Evolutionary conservation across 2,329 filamentous ascomycete genomes (phyloP).

Genomic region (Saccharata proteae): DNA sequence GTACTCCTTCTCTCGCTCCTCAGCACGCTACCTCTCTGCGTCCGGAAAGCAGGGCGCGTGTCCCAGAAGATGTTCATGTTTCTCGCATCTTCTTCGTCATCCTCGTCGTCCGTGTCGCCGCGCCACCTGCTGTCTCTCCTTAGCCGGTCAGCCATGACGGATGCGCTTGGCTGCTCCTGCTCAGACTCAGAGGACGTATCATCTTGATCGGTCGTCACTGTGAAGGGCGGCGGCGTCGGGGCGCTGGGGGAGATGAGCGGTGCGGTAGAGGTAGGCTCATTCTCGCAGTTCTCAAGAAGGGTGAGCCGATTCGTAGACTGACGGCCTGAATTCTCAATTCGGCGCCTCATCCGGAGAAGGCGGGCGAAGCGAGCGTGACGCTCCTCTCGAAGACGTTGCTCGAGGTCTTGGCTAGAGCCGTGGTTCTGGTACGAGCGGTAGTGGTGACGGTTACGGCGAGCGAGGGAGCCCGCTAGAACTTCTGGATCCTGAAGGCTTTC

Average conservation of each 20-base stretch:
- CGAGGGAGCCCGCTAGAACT: conserved; percentile 12
- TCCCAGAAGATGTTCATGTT: conserved; percentile 24
- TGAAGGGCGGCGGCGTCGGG: conserved; percentile 17
- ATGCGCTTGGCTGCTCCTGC: conserved; percentile 25
- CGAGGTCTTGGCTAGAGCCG: conserved; percentile 3
- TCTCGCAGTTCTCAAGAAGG: conserved; percentile 6
- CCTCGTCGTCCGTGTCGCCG: conserved; percentile 24
- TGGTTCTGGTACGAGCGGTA: background rate
- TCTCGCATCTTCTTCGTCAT: conserved; percentile 22
- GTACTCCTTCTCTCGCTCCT: conserved; percentile 18
- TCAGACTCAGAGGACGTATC: conserved; percentile 15
- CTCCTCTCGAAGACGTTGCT: conserved; percentile 3
- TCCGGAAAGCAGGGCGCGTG: conserved; percentile 19
- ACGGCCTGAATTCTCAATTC: conserved; percentile 4
- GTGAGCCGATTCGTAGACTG: conserved; percentile 1
- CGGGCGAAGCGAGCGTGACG: conserved; percentile 7
- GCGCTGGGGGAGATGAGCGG: conserved; percentile 5
- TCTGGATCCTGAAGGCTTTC: conserved; percentile 24
- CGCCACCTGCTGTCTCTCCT: conserved; percentile 26
- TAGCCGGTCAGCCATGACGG: conserved; percentile 27
- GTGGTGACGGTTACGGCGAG: conserved; percentile 10
- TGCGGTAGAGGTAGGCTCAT: too few relatives aligned
- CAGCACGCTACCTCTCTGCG: too few relatives aligned
- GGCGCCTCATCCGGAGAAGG: conserved; percentile 6
- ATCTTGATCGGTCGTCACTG: conserved; percentile 23